Conservation (phyloP, 352 stramenopile species). For the Phytophthora podocarpi region DNA sequence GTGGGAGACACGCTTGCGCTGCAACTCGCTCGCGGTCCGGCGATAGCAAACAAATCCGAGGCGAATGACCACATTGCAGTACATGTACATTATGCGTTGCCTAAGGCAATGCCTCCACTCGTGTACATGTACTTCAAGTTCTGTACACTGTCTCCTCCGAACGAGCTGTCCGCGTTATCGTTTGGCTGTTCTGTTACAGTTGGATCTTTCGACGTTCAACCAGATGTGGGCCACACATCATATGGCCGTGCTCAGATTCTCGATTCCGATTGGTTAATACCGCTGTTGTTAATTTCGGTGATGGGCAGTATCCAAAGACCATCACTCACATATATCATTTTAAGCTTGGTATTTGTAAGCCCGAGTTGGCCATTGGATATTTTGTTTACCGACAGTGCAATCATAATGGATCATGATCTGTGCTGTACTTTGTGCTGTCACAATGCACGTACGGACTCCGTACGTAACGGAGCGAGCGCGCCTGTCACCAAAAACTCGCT, state of each 20-base stretch:
- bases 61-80: too few species aligned
- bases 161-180: too few species aligned
- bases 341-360: constrained; percentile 13
- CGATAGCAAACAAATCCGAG: too few species aligned
- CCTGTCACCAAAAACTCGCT: neutral
- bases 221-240: neutral
- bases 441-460: too few species aligned
- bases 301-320: constrained; percentile 25
- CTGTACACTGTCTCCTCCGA: too few species aligned
- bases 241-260: constrained; percentile 14
- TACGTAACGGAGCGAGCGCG: neutral
- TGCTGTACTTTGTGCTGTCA: too few species aligned
- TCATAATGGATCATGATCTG: neutral
- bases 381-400: constrained; percentile 17
- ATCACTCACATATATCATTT: constrained; percentile 38
- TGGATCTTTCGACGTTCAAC: neutral
- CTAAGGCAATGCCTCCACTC: too few species aligned
- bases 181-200: too few species aligned
- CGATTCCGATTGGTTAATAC: constrained; percentile 23
- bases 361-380: constrained; percentile 12
- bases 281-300: constrained; percentile 20
- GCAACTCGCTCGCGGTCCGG: too few species aligned
- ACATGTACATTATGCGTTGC: too few species aligned
- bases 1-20: too few species aligned
- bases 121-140: too few species aligned